A percentile compares a stretch with the other conserved stretches of the same genome.
Conservation (phyloP, 1,139 yeast species). For the Suhomyces maxii region DNA sequence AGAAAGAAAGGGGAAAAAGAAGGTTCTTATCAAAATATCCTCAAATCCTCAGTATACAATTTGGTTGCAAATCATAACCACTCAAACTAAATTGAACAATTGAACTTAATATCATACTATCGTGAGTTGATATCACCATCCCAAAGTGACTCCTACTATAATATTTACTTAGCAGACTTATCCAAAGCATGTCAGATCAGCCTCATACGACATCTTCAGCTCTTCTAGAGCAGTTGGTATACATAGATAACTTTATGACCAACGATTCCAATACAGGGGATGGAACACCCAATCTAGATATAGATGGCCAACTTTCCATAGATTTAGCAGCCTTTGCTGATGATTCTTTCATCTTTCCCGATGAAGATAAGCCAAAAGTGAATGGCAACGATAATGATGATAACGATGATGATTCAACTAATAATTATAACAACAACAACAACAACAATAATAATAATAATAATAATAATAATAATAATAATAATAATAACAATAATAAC, state of each 20-base stretch:
- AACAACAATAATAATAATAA: neutral
- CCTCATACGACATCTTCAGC: constrained; percentile 55
- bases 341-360: constrained; percentile 74
- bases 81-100: too few species aligned
- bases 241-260: constrained; percentile 70
- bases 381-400: constrained; percentile 15
- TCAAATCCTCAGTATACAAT: too few species aligned
- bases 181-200: constrained; percentile 5
- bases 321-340: constrained; percentile 82
- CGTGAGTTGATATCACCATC: neutral
- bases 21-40: too few species aligned
- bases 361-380: constrained; percentile 62
- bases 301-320: constrained; percentile 68
- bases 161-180: neutral
- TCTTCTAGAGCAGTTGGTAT: constrained; percentile 70
- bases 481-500: neutral
- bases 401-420: constrained; percentile 8
- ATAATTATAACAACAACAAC: neutral
- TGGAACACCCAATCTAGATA: constrained; percentile 43
- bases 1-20: too few species aligned
- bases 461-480: too few species aligned
- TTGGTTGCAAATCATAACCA: too few species aligned
- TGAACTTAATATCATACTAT: too few species aligned
- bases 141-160: neutral
- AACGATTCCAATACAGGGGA: constrained; percentile 32